Percentiles rank a stretch among this genome's conserved stretches.
These are phyloP conservation scores for Calcarisporium arbuscula DNA, from an alignment of 2,329 filamentous ascomycete genomes.

Conservation along the genomic window DNA sequence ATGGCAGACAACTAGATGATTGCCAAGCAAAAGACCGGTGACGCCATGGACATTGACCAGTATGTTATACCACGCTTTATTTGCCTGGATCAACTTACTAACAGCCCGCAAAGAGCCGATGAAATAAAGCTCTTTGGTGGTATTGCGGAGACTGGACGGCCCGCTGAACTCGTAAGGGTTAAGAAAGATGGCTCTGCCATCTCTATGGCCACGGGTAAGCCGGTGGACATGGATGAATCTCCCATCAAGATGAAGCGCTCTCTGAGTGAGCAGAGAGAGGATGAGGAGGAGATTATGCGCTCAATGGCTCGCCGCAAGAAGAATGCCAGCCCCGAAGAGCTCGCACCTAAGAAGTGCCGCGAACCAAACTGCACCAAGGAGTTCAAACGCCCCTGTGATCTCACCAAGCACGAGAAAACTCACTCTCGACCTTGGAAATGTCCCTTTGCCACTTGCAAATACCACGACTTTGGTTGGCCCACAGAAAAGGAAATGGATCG, in stretches of 20 bases:
- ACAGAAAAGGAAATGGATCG: conserved; percentile 97
- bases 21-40: conserved; percentile 59
- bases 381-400: conserved; percentile 94
- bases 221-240: conserved; percentile 49
- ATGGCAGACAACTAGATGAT: conserved; percentile 79
- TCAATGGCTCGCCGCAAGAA: conserved; percentile 97
- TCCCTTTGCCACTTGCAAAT: conserved; percentile 75
- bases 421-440: conserved; percentile 97
- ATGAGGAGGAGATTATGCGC: conserved; percentile 76
- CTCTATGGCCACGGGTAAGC: conserved; percentile 65
- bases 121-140: conserved; percentile 78
- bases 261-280: conserved; percentile 62
- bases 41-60: conserved; percentile 53
- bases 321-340: conserved; percentile 78
- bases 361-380: conserved; percentile 76
- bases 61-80: conserved; percentile 37
- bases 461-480: conserved; percentile 83
- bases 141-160: conserved; percentile 71
- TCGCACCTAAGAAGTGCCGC: conserved; percentile 71
- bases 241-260: conserved; percentile 57
- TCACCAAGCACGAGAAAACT: conserved; percentile 98
- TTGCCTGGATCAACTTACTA: conserved; percentile 21
- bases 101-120: conserved; percentile 39
- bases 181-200: conserved; percentile 74
- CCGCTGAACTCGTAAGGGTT: conserved; percentile 76